A percentile compares a stretch with the other conserved stretches of the same genome.
Conservation (phyloP, 2,329 filamentous ascomycete genomes). For the Fusarium citri region DNA sequence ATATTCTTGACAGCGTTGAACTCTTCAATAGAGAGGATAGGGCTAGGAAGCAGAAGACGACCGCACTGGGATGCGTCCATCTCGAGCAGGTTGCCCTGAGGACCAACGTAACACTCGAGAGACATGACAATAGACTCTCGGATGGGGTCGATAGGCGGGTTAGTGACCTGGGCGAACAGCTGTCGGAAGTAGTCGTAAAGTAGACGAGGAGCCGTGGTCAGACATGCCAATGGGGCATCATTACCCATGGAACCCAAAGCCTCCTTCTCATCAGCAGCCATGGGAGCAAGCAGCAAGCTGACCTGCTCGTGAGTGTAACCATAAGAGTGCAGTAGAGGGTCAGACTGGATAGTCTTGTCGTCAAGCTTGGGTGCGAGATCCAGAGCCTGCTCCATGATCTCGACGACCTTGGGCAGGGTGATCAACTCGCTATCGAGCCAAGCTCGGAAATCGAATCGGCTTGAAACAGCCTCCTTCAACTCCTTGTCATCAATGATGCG, state of each 20-base stretch:
- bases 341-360: constrained; percentile 79
- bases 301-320: constrained; percentile 97
- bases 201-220: constrained; percentile 88
- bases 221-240: constrained; percentile 90
- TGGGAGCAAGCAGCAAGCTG: constrained; percentile 88
- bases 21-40: constrained; percentile 88
- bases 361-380: constrained; percentile 77
- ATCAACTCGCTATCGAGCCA: constrained; percentile 91
- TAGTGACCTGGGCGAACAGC: constrained; percentile 97
- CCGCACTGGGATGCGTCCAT: constrained; percentile 93
- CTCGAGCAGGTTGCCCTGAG: constrained; percentile 93
- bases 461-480: constrained; percentile 88
- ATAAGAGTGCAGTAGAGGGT: constrained; percentile 85
- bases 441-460: constrained; percentile 84
- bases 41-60: constrained; percentile 86
- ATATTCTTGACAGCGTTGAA: constrained; percentile 90
- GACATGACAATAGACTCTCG: constrained; percentile 99
- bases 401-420: constrained; percentile 79
- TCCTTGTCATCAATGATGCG: constrained; percentile 95
- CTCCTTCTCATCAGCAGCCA: constrained; percentile 98
- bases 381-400: constrained; percentile 68
- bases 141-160: constrained; percentile 97
- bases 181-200: constrained; percentile 98
- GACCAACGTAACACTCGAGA: constrained; percentile 93
- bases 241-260: constrained; percentile 98